A percentile compares a stretch with the other conserved stretches of the same genome.
phyloP scores from a whole-genome alignment of 176 grass and related monocot genomes.

The Eleusine coracana region DNA sequence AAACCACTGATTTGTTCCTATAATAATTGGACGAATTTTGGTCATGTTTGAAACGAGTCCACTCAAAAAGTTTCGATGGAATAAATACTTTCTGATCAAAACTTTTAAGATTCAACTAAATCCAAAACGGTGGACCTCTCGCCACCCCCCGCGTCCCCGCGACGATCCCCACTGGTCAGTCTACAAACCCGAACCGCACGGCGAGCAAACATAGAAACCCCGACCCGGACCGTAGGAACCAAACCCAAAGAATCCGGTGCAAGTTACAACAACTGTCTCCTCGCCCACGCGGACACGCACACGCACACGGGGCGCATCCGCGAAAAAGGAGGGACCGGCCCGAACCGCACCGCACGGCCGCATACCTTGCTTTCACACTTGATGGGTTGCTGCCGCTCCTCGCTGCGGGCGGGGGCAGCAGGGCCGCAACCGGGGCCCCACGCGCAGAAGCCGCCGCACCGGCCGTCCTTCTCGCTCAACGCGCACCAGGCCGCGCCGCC shows the following conservation, averaged over 20 bases:
- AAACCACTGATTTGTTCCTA: too few relatives aligned
- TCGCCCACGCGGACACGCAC: background rate
- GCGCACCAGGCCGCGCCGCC: constrained; percentile 34
- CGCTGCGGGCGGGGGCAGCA: constrained; percentile 49
- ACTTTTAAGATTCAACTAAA: background rate
- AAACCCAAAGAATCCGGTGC: constrained; percentile 26
- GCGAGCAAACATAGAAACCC: background rate
- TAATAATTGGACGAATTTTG: too few relatives aligned
- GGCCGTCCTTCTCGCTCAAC: constrained; percentile 37
- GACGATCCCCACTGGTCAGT: background rate
- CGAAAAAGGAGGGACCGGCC: background rate
- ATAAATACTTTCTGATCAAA: background rate
- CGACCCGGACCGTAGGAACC: background rate
- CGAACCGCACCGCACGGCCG: constrained; percentile 19
- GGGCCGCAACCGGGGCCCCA: constrained; percentile 40
- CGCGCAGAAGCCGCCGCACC: constrained; percentile 53
- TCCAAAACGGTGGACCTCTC: background rate
- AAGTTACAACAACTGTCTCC: background rate
- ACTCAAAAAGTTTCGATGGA: too few relatives aligned
- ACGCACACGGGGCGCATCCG: background rate
- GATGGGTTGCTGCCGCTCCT: constrained; percentile 90
- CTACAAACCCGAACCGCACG: background rate
- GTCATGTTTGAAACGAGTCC: too few relatives aligned
- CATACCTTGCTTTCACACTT: constrained; percentile 31
- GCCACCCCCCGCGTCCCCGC: too few relatives aligned